A percentile compares a stretch with the other conserved stretches of the same genome.
Evolutionary conservation across 805 yeast species (phyloP).

Genomic region (Wickerhamiella brachini): DNA sequence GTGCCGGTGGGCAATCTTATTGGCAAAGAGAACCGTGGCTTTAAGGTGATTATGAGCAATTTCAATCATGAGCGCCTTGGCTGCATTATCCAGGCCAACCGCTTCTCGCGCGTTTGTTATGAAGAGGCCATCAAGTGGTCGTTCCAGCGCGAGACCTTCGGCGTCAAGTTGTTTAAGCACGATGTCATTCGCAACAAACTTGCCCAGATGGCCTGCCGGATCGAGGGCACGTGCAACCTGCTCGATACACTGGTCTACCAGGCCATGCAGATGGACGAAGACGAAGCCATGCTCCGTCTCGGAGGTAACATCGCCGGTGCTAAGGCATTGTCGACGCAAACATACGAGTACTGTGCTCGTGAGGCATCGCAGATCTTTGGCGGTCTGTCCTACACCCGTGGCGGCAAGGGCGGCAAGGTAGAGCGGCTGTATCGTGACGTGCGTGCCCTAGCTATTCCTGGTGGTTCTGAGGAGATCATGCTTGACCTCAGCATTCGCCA

Average conservation of each 20-base stretch:
- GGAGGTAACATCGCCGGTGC: slow-evolving; percentile 33
- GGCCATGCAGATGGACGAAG: slow-evolving; percentile 24
- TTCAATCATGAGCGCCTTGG: slow-evolving; percentile 34
- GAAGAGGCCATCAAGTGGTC: slow-evolving; percentile 33
- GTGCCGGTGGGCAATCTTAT: slow-evolving; percentile 32
- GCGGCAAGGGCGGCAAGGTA: slow-evolving; percentile 32
- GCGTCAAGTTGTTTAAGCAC: slow-evolving; percentile 30
- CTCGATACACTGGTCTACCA: slow-evolving; percentile 28
- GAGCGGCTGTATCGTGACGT: slow-evolving; percentile 33
- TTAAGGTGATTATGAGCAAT: slow-evolving; percentile 32
- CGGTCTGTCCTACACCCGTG: slow-evolving; percentile 30
- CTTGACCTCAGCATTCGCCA: slow-evolving; percentile 30
- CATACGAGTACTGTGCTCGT: slow-evolving; percentile 31
- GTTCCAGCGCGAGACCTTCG: slow-evolving; percentile 31
- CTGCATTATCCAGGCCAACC: slow-evolving; percentile 28
- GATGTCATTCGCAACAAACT: slow-evolving; percentile 31
- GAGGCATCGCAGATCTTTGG: slow-evolving; percentile 34
- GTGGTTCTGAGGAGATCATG: slow-evolving; percentile 35
- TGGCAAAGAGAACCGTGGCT: slow-evolving; percentile 31
- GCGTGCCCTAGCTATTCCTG: slow-evolving; percentile 33
- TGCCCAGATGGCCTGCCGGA: slow-evolving; percentile 30
- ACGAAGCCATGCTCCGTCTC: slow-evolving; percentile 29
- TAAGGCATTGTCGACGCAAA: slow-evolving; percentile 30
- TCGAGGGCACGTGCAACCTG: slow-evolving; percentile 30
- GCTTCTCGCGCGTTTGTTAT: slow-evolving; percentile 30